phyloP scores from a whole-genome alignment of 768 basidiomycete genomes.

The Suillus luteus region DNA sequence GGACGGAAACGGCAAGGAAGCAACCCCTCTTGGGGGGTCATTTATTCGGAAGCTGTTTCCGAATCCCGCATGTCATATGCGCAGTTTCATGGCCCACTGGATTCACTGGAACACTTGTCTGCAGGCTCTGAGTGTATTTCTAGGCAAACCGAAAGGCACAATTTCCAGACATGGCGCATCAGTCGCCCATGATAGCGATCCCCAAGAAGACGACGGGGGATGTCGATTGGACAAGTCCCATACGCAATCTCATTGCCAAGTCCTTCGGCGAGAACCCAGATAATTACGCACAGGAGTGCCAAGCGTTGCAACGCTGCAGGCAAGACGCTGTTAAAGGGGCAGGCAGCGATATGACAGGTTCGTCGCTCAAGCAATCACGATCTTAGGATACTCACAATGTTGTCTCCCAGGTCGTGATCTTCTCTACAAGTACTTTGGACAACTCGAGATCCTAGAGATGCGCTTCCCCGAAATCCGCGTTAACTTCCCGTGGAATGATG shows the following conservation, averaged over 20 bases:
- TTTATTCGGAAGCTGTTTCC: neutral
- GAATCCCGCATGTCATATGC: constrained; percentile 4
- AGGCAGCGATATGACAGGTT: constrained; percentile 94
- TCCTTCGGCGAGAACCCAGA: constrained; percentile 95
- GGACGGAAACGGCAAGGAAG: constrained; percentile 4
- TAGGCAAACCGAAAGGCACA: neutral
- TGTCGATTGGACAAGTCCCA: constrained; percentile 93
- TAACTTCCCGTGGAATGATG: constrained; percentile 96
- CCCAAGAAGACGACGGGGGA: constrained; percentile 95
- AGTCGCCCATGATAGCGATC: constrained; percentile 88
- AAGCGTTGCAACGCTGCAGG: constrained; percentile 82
- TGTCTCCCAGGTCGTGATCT: constrained; percentile 73
- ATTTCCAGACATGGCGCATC: constrained; percentile 57
- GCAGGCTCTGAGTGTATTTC: neutral
- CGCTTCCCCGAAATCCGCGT: constrained; percentile 96
- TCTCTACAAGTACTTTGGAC: constrained; percentile 99
- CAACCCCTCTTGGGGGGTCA: constrained; percentile 1
- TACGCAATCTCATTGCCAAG: constrained; percentile 82
- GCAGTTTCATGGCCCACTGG: constrained; percentile 13
- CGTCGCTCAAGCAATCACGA: constrained; percentile 23
- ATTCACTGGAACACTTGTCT: neutral
- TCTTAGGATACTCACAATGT: constrained; percentile 9
- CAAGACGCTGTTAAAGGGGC: constrained; percentile 97
- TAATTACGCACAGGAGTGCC: constrained; percentile 82
- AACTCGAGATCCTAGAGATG: constrained; percentile 94